Evolutionary conservation across 768 basidiomycete species (phyloP).

Genomic region (Mrakia gelida): DNA sequence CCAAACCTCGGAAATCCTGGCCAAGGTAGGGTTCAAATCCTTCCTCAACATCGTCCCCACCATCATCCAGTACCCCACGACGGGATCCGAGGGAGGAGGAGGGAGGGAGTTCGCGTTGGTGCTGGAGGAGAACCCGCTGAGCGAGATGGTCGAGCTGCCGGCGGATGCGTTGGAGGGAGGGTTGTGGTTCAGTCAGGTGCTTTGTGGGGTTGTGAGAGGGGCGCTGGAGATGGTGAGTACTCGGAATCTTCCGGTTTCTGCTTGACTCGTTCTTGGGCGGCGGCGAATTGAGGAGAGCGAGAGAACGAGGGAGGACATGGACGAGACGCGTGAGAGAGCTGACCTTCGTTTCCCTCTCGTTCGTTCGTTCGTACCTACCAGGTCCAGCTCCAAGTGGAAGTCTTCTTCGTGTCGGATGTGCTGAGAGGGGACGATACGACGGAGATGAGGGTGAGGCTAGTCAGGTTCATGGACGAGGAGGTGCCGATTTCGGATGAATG

Average conservation of each 20-base stretch:
- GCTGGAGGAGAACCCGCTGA: conserved; percentile 90
- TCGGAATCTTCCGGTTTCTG: too few species aligned
- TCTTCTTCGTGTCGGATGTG: conserved; percentile 80
- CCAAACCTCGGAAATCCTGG: conserved; percentile 90
- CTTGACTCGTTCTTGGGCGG: not conserved
- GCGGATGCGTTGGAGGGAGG: conserved; percentile 89
- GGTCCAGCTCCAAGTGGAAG: conserved; percentile 95
- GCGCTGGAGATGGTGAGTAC: conserved; percentile 94
- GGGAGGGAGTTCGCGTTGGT: conserved; percentile 64
- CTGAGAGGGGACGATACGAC: conserved; percentile 90
- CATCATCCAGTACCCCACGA: conserved; percentile 61
- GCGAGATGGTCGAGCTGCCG: conserved; percentile 95
- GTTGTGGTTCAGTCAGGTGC: conserved; percentile 92
- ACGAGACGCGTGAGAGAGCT: not conserved
- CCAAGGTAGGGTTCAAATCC: conserved; percentile 96
- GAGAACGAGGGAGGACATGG: not conserved
- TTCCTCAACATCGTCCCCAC: conserved; percentile 88
- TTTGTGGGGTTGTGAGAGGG: conserved; percentile 89
- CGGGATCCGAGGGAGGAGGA: conserved; percentile 43
- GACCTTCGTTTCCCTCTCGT: not conserved
- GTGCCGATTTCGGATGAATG: conserved; percentile 45
- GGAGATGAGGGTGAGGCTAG: conserved; percentile 81
- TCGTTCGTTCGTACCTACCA: conserved; percentile 41
- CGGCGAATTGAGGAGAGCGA: too few species aligned
- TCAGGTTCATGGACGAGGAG: conserved; percentile 94